These are phyloP conservation scores for Aspergillus haitiensis DNA, from an alignment of 495 filamentous ascomycete genomes.

Conservation along the genomic window DNA sequence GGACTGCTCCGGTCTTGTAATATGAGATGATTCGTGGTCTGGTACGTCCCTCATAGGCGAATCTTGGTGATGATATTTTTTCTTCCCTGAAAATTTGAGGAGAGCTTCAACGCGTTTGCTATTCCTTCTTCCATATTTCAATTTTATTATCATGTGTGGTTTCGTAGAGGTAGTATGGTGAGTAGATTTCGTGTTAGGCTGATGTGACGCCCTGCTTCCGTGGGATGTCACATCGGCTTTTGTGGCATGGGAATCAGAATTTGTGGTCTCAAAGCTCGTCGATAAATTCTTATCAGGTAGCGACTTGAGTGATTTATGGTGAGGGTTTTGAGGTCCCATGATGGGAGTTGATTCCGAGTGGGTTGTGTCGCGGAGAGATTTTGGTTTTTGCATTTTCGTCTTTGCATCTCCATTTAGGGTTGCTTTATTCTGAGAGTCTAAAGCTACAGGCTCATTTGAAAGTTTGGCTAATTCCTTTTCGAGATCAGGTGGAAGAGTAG, in stretches of 20 bases:
- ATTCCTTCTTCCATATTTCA: conserved; percentile 45
- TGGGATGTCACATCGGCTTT: conserved; percentile 12
- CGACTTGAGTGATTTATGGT: conserved; percentile 12
- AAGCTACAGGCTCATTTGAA: conserved; percentile 26
- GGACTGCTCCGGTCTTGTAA: conserved; percentile 20
- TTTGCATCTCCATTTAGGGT: conserved; percentile 17
- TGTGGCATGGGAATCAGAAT: conserved; percentile 3
- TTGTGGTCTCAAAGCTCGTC: conserved; percentile 1
- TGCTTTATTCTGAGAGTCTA: conserved; percentile 18
- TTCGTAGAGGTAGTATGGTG: conserved; percentile 8
- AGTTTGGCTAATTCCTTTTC: conserved; percentile 48
- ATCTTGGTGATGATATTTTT: conserved; percentile 29
- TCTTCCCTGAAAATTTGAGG: conserved; percentile 47
- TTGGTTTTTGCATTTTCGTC: conserved; percentile 21
- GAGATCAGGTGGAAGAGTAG: conserved; percentile 50
- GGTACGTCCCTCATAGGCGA: conserved; percentile 32
- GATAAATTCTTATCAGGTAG: conserved; percentile 9
- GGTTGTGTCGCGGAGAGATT: conserved; percentile 14
- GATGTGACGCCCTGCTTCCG: not conserved
- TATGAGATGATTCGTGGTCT: conserved; percentile 24
- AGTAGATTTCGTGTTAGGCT: conserved; percentile 2
- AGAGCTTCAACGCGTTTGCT: conserved; percentile 45
- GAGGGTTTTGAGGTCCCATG: conserved; percentile 12
- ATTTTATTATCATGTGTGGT: conserved; percentile 32
- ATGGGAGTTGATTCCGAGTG: conserved; percentile 14